Evolutionary conservation across 345 rosid species (phyloP).

Genomic region (Mallotus nudiflorus): DNA sequence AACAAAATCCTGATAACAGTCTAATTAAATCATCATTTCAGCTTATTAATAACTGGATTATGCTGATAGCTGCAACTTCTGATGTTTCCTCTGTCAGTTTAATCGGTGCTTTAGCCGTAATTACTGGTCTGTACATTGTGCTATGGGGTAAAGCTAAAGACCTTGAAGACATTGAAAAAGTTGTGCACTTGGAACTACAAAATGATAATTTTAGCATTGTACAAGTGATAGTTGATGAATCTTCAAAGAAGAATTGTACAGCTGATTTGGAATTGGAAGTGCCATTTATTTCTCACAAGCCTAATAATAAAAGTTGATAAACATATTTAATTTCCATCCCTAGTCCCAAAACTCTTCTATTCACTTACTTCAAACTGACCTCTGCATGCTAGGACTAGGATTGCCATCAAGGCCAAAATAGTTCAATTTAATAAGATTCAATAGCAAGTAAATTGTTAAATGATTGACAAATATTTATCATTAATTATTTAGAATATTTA

Average conservation of each 20-base stretch:
- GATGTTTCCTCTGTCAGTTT: slow-evolving; percentile 14
- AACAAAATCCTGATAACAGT: no score
- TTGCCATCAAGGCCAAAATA: no score
- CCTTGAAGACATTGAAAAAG: background rate
- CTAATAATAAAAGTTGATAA: no score
- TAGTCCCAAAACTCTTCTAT: no score
- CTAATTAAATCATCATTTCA: no score
- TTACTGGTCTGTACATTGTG: slow-evolving; percentile 17
- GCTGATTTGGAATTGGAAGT: slow-evolving; percentile 25
- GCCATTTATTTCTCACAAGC: slow-evolving; percentile 15
- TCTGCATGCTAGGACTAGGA: no score
- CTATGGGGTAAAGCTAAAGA: slow-evolving; percentile 42
- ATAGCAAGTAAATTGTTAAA: no score
- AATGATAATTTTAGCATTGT: background rate
- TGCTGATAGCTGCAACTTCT: background rate
- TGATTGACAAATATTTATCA: no score
- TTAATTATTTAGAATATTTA: no score
- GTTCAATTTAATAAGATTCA: no score
- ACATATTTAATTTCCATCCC: no score
- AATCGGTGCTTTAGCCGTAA: slow-evolving; percentile 26
- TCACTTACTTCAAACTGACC: no score
- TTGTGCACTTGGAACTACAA: background rate
- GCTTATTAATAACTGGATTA: background rate
- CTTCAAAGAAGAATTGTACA: slow-evolving; percentile 1
- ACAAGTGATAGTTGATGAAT: slow-evolving; percentile 7